Evolutionary conservation across 2,329 filamentous ascomycete species (phyloP).

Genomic region (Ceratocystis alfenasii): DNA sequence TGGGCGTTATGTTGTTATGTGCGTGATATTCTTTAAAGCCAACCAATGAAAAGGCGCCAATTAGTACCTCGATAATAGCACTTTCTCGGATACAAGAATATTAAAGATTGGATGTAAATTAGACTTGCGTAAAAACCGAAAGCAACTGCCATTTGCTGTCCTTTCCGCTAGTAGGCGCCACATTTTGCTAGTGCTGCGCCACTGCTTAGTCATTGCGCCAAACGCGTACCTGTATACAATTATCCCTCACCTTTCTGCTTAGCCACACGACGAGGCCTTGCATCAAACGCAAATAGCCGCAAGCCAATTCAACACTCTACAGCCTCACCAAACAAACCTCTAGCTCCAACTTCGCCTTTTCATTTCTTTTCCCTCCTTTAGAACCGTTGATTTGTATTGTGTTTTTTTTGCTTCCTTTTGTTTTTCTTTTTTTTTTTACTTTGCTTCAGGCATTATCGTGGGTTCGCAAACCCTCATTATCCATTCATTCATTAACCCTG

Average conservation of each 20-base stretch:
- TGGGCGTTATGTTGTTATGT: not conserved
- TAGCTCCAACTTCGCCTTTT: not conserved
- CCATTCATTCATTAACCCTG: slow-evolving; percentile 9
- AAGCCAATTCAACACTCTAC: not conserved
- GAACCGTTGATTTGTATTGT: slow-evolving; percentile 3
- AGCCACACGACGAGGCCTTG: slow-evolving; percentile 5
- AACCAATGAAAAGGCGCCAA: not conserved
- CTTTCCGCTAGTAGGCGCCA: not conserved
- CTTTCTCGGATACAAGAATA: too few relatives aligned
- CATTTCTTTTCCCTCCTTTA: slow-evolving; percentile 15
- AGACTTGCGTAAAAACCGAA: not conserved
- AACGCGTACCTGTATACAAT: slow-evolving; percentile 1
- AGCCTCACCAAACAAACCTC: not conserved
- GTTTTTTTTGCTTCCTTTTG: not conserved
- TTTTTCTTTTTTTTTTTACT: not conserved
- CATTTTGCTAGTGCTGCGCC: not conserved
- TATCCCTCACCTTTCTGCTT: slow-evolving; percentile 8
- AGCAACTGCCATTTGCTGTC: not conserved
- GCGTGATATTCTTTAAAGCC: not conserved
- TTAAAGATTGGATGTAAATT: not conserved
- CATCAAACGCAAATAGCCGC: slow-evolving; percentile 7
- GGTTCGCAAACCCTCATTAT: slow-evolving; percentile 6
- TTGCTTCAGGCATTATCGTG: slow-evolving; percentile 9
- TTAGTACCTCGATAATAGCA: not conserved
- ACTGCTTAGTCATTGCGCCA: slow-evolving; percentile 1